Evolutionary conservation across 768 basidiomycete genomes (phyloP).

Genomic region (Pleurotus sapidus): DNA sequence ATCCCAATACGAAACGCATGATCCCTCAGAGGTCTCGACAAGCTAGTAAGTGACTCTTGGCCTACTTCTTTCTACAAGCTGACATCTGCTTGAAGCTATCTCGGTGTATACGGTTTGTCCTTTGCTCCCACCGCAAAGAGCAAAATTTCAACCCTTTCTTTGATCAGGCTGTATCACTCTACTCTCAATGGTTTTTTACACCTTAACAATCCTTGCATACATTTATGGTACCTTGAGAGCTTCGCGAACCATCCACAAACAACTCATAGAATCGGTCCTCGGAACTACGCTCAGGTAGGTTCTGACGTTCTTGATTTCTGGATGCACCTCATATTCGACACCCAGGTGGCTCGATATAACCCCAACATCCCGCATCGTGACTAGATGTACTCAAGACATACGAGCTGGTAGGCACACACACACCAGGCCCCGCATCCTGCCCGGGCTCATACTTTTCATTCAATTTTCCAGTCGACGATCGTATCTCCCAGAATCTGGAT

Average conservation of each 20-base stretch:
- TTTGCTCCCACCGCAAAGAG: too few relatives aligned
- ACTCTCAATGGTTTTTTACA: slow-evolving; percentile 23
- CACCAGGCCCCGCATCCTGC: too few relatives aligned
- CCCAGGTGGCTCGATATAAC: slow-evolving; percentile 25
- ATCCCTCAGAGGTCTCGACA: slow-evolving; percentile 17
- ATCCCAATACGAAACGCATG: slow-evolving; percentile 11
- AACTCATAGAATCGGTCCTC: slow-evolving; percentile 36
- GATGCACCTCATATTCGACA: background rate
- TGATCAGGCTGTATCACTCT: slow-evolving; percentile 14
- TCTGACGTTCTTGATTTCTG: background rate
- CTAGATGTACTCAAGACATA: slow-evolving; percentile 45
- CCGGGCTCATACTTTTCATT: too few relatives aligned
- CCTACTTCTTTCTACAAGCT: slow-evolving; percentile 8
- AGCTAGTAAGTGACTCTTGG: slow-evolving; percentile 18
- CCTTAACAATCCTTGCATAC: slow-evolving; percentile 24
- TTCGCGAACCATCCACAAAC: slow-evolving; percentile 35
- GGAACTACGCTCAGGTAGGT: slow-evolving; percentile 42
- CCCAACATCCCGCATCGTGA: slow-evolving; percentile 35
- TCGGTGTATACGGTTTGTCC: too few relatives aligned
- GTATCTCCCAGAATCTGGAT: slow-evolving; percentile 1
- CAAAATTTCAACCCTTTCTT: too few relatives aligned
- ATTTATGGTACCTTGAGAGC: slow-evolving; percentile 36
- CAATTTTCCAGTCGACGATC: slow-evolving; percentile 34
- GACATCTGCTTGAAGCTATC: background rate
- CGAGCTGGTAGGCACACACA: slow-evolving; percentile 17